Base-by-base conservation (phyloP, 495 filamentous ascomycete species). In the Hapsidospora chrysogenum region DNA sequence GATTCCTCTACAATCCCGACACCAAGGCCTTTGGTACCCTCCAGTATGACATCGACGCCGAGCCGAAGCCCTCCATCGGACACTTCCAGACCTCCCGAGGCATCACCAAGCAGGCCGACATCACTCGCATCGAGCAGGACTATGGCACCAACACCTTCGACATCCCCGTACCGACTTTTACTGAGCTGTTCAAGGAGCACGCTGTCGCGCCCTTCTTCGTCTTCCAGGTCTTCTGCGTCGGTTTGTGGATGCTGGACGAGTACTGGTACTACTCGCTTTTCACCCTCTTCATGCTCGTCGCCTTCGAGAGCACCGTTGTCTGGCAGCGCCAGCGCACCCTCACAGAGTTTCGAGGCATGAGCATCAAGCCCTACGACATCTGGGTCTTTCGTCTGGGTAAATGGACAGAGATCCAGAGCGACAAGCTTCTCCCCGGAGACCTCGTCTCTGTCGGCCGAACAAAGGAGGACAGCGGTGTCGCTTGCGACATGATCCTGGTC, bases 241-340 rank as follows among this genome's bases (percentile, higher is more conserved):
- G 92, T 18, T 61, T 99, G 40, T 99, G 89, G 89, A 83, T 95
- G 78, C 54, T 99, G 54, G 89, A 99, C 54, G 89, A 99, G 59
- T 96, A 95, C 60, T 99, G 89, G 89, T 99, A 99, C 61, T 99
- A 96, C 55, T 99, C 89, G 40, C 68, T 99, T 9, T 99, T 99
- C 51, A 96, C 89, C 2, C 74, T 96, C 15, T 87, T 95, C 62
- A 96, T 96, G 89, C 74, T 99, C 22, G 78, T 96, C 41, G 78
- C 72, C 30, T 99, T 99, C 50, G 89, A 99, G 63, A 93, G 86
- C 54, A 99, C 89, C 6, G 89, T 99, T 13, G 89, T 99, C 9
- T 99, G 89, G 89, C 89, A 99, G 61, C 75, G 89, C 39, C 89
- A 99, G 65, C 71, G 86, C 38, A 96, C 89, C n/a, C 53, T 99